Evolutionary conservation across 495 filamentous ascomycete genomes (phyloP).

Genomic region (Trichoderma erinaceum): DNA sequence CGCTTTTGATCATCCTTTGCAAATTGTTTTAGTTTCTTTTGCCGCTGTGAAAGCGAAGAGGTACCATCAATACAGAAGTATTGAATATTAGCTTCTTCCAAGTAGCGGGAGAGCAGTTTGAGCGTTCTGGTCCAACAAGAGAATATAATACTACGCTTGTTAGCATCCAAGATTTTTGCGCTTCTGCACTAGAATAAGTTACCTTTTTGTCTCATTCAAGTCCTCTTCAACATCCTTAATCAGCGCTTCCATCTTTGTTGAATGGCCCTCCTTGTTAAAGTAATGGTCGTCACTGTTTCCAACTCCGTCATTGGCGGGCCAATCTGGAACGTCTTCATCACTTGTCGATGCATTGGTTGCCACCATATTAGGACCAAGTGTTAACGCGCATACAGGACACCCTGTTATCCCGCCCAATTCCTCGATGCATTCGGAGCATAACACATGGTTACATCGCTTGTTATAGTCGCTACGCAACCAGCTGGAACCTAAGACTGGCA

Average conservation of each 20-base stretch:
- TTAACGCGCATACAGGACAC: slow-evolving; percentile 21
- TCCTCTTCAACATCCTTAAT: slow-evolving; percentile 28
- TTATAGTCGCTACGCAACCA: slow-evolving; percentile 19
- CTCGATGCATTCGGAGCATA: slow-evolving; percentile 30
- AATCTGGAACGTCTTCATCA: background rate
- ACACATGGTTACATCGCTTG: slow-evolving; percentile 28
- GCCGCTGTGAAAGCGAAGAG: slow-evolving; percentile 24
- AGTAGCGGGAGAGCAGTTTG: slow-evolving; percentile 30
- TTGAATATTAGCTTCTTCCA: slow-evolving; percentile 24
- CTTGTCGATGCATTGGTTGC: background rate
- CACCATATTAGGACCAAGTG: background rate
- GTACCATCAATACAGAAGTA: slow-evolving; percentile 38
- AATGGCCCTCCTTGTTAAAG: slow-evolving; percentile 23
- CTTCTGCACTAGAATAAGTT: slow-evolving; percentile 2
- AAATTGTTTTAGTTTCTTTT: slow-evolving; percentile 33
- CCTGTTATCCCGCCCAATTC: slow-evolving; percentile 2
- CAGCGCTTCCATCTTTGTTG: slow-evolving; percentile 34
- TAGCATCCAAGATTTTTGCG: background rate
- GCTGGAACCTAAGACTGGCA: slow-evolving; percentile 23
- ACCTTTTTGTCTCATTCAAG: slow-evolving; percentile 31
- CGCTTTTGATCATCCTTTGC: slow-evolving; percentile 20
- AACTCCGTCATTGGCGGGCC: background rate
- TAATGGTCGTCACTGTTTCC: slow-evolving; percentile 19
- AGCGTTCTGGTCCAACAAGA: slow-evolving; percentile 47
- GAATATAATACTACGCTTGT: slow-evolving; percentile 42